Evolutionary conservation across 371 early-diverging fungal species (phyloP), one percentile per base, ranked within the genome.

Genomic region (Synchytrium microbalum): DNA sequence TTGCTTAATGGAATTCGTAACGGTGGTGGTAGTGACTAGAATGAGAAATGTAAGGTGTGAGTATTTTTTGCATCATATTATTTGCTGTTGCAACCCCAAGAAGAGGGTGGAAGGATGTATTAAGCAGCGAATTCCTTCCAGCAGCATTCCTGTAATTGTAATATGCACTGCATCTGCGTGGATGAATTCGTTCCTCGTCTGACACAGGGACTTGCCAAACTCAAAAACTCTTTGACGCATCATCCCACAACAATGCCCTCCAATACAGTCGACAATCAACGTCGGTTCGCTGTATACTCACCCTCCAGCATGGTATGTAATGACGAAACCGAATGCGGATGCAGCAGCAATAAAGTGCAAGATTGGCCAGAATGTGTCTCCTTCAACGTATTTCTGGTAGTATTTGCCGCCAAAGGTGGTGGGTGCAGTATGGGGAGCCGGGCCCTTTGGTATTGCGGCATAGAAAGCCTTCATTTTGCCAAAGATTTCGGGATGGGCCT

Each of bases 401-500:
- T 77, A 77, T 16, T 69, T 53, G 23, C 68, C 73, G 63, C 68
- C 70, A 68, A 69, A 66, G 60, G 72, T 67, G 31, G 57, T 70
- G 56, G 56, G 32, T n/a, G 66, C 29, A 8, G 54, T 59, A 26
- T 60, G 27, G 63, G 65, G 58, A 28, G 30, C 61, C 58, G 71
- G 65, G 19, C 79, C 79, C 68, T 79, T 79, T 30, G 79, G 77
- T 25, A 77, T 64, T 32, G 58, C 33, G 58, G 62, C 28, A 70
- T 77, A 77, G 67, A 77, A 72, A 61, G 28, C 24, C 72, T 74
- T 77, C 75, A 77, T 77, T 60, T 64, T 68, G 32, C 58, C 54
- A 65, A 79, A 79, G 54, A 75, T 59, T 60, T 74, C 75, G 16
- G 80, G 80, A 71, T 79, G 80, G 5, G 77, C 77, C 68, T 75